phyloP scores from a whole-genome alignment of 192 early-diverging fungal species.

The Coemansia pectinata region DNA sequence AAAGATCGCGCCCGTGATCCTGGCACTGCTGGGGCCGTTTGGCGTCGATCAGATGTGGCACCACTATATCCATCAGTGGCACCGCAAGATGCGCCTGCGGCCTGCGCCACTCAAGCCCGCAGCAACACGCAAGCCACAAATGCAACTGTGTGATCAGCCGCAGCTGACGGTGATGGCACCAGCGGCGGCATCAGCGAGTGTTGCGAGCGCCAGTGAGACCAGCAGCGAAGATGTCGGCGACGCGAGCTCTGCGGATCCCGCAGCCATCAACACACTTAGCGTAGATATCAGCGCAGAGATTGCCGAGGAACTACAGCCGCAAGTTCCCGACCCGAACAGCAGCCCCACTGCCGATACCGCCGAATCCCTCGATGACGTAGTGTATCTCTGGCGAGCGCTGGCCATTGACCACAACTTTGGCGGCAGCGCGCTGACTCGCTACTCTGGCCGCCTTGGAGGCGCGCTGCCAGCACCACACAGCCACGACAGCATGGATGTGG shows the following conservation, averaged over 20 bases:
- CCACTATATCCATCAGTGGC: conserved; percentile 48
- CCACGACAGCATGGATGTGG: not conserved
- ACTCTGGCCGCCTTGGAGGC: not conserved
- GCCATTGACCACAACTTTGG: conserved; percentile 18
- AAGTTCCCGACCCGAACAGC: not conserved
- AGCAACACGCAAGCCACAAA: not conserved
- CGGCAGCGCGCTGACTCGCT: conserved; percentile 4
- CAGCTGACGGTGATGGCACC: not conserved
- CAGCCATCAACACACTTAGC: not conserved
- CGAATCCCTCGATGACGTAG: conserved; percentile 9
- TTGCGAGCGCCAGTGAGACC: not conserved
- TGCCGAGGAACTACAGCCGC: conserved; percentile 5
- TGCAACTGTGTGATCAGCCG: not conserved
- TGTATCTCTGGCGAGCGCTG: conserved; percentile 13
- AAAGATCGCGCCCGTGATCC: conserved; percentile 34
- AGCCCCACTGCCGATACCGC: not conserved
- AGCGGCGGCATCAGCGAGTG: not conserved
- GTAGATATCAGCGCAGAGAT: not conserved
- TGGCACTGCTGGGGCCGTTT: conserved; percentile 74
- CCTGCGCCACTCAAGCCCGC: conserved; percentile 9
- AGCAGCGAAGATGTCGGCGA: not conserved
- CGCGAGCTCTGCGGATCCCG: not conserved
- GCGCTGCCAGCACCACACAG: not conserved
- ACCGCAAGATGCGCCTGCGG: conserved; percentile 24
- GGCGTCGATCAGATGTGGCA: conserved; percentile 73